A percentile compares a stretch with the other conserved stretches of the same genome.
phyloP scores from a whole-genome alignment of 495 filamentous ascomycete genomes.

The Neurospora intermedia region DNA sequence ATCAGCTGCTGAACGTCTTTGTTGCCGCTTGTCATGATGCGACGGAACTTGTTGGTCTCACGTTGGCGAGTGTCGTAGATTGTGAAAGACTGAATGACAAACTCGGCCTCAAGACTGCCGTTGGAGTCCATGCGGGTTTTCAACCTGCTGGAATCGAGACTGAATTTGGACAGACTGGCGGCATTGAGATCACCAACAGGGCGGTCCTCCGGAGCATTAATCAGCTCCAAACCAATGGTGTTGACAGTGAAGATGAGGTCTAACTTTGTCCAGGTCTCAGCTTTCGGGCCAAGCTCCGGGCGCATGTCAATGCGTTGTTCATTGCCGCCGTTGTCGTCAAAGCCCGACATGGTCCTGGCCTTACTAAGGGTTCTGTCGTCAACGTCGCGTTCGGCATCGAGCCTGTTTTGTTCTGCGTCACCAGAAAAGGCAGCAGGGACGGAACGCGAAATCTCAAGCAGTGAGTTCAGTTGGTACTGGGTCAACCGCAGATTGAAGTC shows the following conservation, averaged over 20 bases:
- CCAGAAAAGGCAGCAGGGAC: slow-evolving; percentile 78
- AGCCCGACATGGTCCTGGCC: slow-evolving; percentile 37
- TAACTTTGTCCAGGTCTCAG: slow-evolving; percentile 80
- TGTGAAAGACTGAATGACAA: slow-evolving; percentile 88
- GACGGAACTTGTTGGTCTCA: slow-evolving; percentile 89
- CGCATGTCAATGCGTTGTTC: slow-evolving; percentile 43
- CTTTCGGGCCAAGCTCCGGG: slow-evolving; percentile 51
- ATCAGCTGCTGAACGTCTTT: slow-evolving; percentile 93
- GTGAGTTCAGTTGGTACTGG: slow-evolving; percentile 79
- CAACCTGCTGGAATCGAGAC: slow-evolving; percentile 79
- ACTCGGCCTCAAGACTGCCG: slow-evolving; percentile 82
- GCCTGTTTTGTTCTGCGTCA: slow-evolving; percentile 58
- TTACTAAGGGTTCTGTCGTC: slow-evolving; percentile 34
- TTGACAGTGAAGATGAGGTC: slow-evolving; percentile 87
- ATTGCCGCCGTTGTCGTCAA: slow-evolving; percentile 27
- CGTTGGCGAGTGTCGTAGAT: slow-evolving; percentile 78
- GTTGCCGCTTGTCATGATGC: slow-evolving; percentile 96
- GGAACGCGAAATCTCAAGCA: slow-evolving; percentile 72
- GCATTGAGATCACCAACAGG: slow-evolving; percentile 69
- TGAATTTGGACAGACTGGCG: slow-evolving; percentile 85
- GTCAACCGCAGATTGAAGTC: slow-evolving; percentile 84
- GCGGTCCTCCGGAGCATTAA: slow-evolving; percentile 60
- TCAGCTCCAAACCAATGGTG: slow-evolving; percentile 77
- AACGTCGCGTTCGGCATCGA: slow-evolving; percentile 41
- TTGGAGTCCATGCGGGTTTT: slow-evolving; percentile 95